Evolutionary conservation across 768 basidiomycete genomes (phyloP).

Genomic region (Brasilioporus rufonigricans): DNA sequence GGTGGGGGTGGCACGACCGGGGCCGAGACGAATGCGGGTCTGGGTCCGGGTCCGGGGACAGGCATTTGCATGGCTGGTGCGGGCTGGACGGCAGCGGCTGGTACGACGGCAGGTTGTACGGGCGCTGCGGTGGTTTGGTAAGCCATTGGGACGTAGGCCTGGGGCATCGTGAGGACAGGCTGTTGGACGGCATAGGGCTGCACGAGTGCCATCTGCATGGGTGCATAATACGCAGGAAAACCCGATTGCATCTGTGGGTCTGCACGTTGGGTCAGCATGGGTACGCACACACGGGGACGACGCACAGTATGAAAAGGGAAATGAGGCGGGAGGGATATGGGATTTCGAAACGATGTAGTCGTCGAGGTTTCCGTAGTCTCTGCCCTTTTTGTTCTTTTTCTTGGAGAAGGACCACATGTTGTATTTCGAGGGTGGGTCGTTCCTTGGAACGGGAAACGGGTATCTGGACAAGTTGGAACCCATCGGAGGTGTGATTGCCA

Average conservation of each 20-base stretch:
- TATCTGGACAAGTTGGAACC: slow-evolving; percentile 24
- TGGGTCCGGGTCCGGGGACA: not conserved
- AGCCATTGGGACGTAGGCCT: slow-evolving; percentile 25
- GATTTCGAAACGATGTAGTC: slow-evolving; percentile 17
- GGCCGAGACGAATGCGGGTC: not conserved
- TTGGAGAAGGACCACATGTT: slow-evolving; percentile 19
- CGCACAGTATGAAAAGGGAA: slow-evolving; percentile 26
- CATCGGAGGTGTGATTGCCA: slow-evolving; percentile 13
- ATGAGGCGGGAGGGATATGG: not conserved
- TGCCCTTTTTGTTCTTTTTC: slow-evolving; percentile 20
- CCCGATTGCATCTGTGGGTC: slow-evolving; percentile 24
- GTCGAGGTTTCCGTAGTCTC: slow-evolving; percentile 17
- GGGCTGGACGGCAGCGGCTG: not conserved
- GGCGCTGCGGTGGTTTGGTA: slow-evolving; percentile 14
- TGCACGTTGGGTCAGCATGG: slow-evolving; percentile 15
- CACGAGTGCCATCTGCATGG: slow-evolving; percentile 23
- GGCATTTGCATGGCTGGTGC: slow-evolving; percentile 17
- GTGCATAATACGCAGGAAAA: slow-evolving; percentile 30
- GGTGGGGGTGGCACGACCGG: not conserved
- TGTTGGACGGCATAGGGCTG: slow-evolving; percentile 27
- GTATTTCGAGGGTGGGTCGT: slow-evolving; percentile 5
- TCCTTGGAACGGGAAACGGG: not conserved
- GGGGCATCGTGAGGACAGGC: slow-evolving; percentile 28
- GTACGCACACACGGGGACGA: slow-evolving; percentile 2
- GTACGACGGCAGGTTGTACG: slow-evolving; percentile 13